Conservation (phyloP, 805 yeast species). For the Teunomyces aglyptinius region DNA sequence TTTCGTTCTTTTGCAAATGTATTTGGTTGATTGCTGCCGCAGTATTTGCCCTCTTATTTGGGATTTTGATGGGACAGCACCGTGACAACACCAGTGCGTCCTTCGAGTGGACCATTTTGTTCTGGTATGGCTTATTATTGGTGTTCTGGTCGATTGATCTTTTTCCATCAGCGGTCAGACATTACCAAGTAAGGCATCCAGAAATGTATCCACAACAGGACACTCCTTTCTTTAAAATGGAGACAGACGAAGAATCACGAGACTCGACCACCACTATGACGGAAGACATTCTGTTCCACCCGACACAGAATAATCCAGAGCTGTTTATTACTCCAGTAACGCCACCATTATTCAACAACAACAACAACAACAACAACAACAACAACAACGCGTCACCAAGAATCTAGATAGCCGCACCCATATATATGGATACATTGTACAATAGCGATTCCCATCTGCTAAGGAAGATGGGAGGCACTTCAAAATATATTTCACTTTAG, state of each 20-base stretch:
- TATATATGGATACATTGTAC: background rate
- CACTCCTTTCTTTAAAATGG: background rate
- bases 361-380: no score
- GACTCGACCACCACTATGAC: background rate
- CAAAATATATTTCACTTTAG: background rate
- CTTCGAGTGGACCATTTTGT: constrained; percentile 87
- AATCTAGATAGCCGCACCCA: no score
- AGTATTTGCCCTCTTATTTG: constrained; percentile 68
- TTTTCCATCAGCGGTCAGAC: constrained; percentile 41
- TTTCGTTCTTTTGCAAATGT: constrained; percentile 52
- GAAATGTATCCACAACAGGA: background rate
- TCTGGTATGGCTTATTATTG: constrained; percentile 73
- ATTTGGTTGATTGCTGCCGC: constrained; percentile 68
- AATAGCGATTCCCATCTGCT: background rate
- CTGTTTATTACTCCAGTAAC: background rate
- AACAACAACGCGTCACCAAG: no score
- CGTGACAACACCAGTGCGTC: constrained; percentile 51
- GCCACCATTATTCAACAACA: background rate
- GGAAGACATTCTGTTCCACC: background rate
- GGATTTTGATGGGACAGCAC: constrained; percentile 36
- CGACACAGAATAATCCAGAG: background rate
- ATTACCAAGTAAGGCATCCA: constrained; percentile 1
- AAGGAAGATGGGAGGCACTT: no score
- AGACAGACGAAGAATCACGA: background rate
- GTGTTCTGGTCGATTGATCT: constrained; percentile 67